Base-by-base conservation (phyloP, 1,284 basidiomycete genomes). In the Trametes versicolor region DNA sequence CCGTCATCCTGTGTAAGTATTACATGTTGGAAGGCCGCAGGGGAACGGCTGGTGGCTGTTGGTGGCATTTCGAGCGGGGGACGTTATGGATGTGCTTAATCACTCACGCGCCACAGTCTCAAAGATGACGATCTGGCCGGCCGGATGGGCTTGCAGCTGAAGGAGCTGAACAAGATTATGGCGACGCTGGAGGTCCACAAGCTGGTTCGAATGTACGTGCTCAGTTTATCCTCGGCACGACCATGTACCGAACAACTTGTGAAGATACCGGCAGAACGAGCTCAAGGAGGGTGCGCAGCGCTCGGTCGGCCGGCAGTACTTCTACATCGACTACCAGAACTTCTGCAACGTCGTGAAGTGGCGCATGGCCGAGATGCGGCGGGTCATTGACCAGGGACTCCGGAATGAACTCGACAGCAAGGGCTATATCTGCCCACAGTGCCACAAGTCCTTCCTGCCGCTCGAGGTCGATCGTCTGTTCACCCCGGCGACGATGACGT, bases 261-360 rank as follows among this genome's bases (percentile, higher is more conserved):
- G 8, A 70, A 95, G 94, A 56, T 89, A 93, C 74, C 89, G 92
- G 41, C 93, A 95, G 74, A 94, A 94, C 71, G 93, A 95, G 80
- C 86, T 93, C 70, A 93, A 92, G 76, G 92, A 92, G 78, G 90
- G 92, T 64, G 91, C 90, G 57, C 90, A 90, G 77, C 87, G 93
- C 71, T 91, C 92, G 54, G 89, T 91, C 62, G 89, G 90, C 64
- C 87, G 89, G 73, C 91, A 93, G 73, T 99, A 99, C 82, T 99
- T 96, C 82, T 99, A 95, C 80, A 93, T 99, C 75, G 93, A 99
- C 81, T 97, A 96, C 78, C 91, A 95, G 72, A 88, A 92, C 74
- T 97, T 98, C 75, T 95, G 95, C 79, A 96, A 99, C 76, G 96
- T 99, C 54, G 94, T 97, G 75, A 98, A 99, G 79, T 99, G 97